Evolutionary conservation across 2,329 filamentous ascomycete species (phyloP), one percentile per base, ranked within the genome.

Genomic region (Claviceps africana): DNA sequence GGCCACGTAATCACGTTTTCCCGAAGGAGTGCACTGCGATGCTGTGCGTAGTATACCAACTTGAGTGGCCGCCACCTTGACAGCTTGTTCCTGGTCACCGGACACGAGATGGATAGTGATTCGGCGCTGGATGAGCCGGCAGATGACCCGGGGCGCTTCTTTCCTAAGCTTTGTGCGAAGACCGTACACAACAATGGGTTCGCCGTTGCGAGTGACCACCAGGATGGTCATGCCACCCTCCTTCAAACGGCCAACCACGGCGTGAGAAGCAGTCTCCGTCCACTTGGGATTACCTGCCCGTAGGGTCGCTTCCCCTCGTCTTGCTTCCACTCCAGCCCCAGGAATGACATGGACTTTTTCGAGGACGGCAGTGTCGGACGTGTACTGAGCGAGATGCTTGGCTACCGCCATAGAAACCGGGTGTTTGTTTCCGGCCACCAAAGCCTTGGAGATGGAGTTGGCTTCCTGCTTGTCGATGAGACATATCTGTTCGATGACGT

Each of bases 61-160:
- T 28, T 58, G 78, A 70, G 39, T 61, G 5, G 78, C 79, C n/a
- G 75, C 64, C 15, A 66, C 57, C 31, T 70, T 60, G 6, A 81
- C 77, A 1, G 76, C 72, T 5, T 64, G 63, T 8, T 65, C 60
- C 50, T 76, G 70, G 55, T 83, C 80, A 31, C 80, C 79, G 42
- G 76, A 81, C 39, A 81, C 68, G 45, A 84, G 68, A 53, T 77
- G 75, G 4, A 78, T 65, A 0, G 60, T 55, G 28, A 84, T 74
- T n/a, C 67, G 65, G 17, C 72, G 72, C 4, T 62, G 55, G 1
- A 67, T 64, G 2, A 84, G 70, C 8, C 66, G 61, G 8, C 64
- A 53, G 9, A 83, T 61, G 5, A 79, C 70, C 0, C 56, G 47
- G 0, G 54, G 51, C 4, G 79, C 72, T 56, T 79, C 63, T 4